Evolutionary conservation across 2,329 filamentous ascomycete genomes (phyloP).

Genomic region (Cercospora citrullina): DNA sequence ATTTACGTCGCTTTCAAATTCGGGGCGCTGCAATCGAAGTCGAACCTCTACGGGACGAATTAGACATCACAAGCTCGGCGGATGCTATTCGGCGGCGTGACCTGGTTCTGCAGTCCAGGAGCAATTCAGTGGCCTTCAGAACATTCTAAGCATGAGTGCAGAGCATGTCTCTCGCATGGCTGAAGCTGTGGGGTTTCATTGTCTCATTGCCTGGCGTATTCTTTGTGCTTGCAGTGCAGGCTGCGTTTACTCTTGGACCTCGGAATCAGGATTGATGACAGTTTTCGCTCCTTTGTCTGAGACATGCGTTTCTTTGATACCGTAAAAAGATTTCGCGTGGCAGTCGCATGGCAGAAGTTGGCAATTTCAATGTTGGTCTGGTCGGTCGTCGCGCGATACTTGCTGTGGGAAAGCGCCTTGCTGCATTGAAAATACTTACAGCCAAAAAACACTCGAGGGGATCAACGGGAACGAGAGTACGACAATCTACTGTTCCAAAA

Average conservation of each 20-base stretch:
- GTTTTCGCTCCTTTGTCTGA: constrained; percentile 10
- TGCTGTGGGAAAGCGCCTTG: not conserved
- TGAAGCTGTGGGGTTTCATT: not conserved
- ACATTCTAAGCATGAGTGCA: not conserved
- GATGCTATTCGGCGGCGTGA: constrained; percentile 6
- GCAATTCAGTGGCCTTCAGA: not conserved
- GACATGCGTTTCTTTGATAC: constrained; percentile 10
- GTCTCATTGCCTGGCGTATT: not conserved
- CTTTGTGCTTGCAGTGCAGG: constrained; percentile 1
- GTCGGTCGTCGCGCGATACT: not conserved
- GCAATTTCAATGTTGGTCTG: not conserved
- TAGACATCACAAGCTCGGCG: not conserved
- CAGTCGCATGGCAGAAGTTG: not conserved
- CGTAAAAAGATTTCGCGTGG: not conserved
- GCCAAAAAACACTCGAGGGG: not conserved
- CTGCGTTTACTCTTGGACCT: not conserved
- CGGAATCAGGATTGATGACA: constrained; percentile 9
- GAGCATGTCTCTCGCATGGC: not conserved
- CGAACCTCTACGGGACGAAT: not conserved
- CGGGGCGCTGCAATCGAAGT: constrained; percentile 11
- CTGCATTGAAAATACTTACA: not conserved
- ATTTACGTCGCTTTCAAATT: constrained; percentile 12
- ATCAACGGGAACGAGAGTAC: not conserved
- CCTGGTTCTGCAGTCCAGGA: not conserved
- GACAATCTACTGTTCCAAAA: not conserved